These are phyloP conservation scores for Syzygium jambos DNA, from an alignment of 345 rosid genomes.

Conservation along the genomic window DNA sequence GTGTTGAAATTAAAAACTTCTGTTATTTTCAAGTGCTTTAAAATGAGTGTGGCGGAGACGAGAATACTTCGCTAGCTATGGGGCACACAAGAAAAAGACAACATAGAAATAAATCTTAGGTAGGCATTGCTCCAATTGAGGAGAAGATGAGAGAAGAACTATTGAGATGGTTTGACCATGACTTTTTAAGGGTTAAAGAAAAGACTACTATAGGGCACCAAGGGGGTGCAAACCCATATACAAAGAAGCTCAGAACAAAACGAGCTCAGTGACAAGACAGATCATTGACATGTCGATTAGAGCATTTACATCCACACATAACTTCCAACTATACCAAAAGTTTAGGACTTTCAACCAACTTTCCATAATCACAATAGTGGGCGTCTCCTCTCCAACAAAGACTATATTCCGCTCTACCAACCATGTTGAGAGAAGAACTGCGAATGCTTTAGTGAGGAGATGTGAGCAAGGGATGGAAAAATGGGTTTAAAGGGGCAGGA, in stretches of 20 bases:
- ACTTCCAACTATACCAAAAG: not conserved
- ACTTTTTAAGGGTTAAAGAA: not conserved
- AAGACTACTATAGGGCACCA: not conserved
- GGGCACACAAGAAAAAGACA: not conserved
- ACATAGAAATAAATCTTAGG: not conserved
- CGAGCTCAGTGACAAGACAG: not conserved
- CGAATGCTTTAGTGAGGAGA: not conserved
- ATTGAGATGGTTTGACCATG: not conserved
- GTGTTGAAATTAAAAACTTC: not conserved
- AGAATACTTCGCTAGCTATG: not conserved
- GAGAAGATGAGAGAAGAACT: not conserved
- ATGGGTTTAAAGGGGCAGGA: not conserved
- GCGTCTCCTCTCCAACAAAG: not conserved
- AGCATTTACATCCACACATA: not conserved
- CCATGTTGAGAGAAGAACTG: not conserved
- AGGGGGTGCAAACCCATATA: not conserved
- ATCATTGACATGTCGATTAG: not conserved
- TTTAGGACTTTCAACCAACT: not conserved
- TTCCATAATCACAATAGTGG: not conserved
- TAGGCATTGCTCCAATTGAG: not conserved
- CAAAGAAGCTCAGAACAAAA: not conserved
- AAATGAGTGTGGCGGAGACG: not conserved
- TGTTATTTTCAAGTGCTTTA: not conserved
- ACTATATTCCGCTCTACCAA: not conserved
- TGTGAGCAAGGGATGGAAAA: not conserved